Conservation (phyloP, 495 filamentous ascomycete species). For the Acidomyces sp. region DNA sequence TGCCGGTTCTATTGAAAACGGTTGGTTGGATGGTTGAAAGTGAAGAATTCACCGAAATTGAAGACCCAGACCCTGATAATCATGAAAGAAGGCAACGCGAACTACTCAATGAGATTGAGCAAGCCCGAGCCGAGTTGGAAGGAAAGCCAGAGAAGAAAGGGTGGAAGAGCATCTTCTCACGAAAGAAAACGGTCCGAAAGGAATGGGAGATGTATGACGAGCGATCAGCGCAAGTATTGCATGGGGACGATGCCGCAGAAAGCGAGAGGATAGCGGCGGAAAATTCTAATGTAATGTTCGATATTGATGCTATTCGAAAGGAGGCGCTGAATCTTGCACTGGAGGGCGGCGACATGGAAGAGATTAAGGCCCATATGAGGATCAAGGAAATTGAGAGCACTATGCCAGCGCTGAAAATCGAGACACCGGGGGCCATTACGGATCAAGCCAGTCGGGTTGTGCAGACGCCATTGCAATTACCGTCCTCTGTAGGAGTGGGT, state of each 20-base stretch:
- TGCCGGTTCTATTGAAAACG: constrained; percentile 72
- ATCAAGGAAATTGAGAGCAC: constrained; percentile 78
- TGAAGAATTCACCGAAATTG: constrained; percentile 93
- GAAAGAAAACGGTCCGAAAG: constrained; percentile 54
- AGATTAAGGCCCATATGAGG: constrained; percentile 56
- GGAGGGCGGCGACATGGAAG: constrained; percentile 61
- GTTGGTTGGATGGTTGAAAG: constrained; percentile 81
- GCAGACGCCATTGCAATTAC: not conserved
- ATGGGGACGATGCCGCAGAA: constrained; percentile 31
- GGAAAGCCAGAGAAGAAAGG: constrained; percentile 55
- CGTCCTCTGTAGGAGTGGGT: not conserved
- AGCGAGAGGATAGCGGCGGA: constrained; percentile 25
- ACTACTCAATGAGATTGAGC: constrained; percentile 91
- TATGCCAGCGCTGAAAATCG: constrained; percentile 74
- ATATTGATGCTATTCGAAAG: constrained; percentile 80
- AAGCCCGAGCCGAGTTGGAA: constrained; percentile 74
- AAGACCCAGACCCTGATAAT: constrained; percentile 92
- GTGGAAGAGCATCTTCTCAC: constrained; percentile 29
- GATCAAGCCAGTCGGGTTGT: constrained; percentile 21
- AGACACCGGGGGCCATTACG: constrained; percentile 18
- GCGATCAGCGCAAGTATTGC: constrained; percentile 22
- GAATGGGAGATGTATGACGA: constrained; percentile 92
- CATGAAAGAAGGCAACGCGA: constrained; percentile 79
- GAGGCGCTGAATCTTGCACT: constrained; percentile 57
- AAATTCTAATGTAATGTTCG: constrained; percentile 60